Percentiles rank a stretch among this genome's conserved stretches.
Conservation (phyloP, 305 asterid genomes). For the Rubia occidens region DNA sequence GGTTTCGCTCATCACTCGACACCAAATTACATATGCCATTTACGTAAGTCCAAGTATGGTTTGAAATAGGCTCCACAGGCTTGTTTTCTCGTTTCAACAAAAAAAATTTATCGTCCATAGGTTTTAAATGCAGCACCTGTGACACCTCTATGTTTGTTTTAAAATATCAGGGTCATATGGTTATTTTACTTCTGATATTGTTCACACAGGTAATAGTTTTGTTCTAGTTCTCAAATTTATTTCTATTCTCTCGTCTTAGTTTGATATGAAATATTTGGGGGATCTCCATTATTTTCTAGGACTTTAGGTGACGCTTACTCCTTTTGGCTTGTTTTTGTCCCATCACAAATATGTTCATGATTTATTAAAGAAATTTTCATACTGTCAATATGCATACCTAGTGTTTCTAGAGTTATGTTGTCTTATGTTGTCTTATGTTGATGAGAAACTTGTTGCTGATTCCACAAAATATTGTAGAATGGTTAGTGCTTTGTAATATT, state of each 20-base stretch:
- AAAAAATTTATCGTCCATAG: neutral
- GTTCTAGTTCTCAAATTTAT: neutral
- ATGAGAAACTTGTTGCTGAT: neutral
- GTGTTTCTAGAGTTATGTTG: neutral
- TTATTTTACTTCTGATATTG: neutral
- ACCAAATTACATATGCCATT: too few relatives aligned
- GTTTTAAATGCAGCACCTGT: neutral
- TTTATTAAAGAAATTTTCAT: neutral
- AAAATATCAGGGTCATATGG: neutral
- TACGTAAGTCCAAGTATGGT: too few relatives aligned
- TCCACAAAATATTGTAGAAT: neutral
- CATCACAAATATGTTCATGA: neutral
- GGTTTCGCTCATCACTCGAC: too few relatives aligned
- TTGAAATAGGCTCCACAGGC: neutral
- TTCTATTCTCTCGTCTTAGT: neutral
- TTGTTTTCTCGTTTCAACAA: neutral
- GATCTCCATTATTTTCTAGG: neutral
- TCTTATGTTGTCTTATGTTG: neutral
- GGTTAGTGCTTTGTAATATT: neutral
- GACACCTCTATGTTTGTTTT: neutral
- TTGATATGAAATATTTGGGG: too few relatives aligned
- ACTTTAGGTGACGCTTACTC: neutral
- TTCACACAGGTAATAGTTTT: neutral
- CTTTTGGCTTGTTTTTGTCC: neutral
- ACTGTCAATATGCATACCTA: neutral